Conservation (phyloP, 78 protist species). For the Tieghemostelium lacteum region DNA sequence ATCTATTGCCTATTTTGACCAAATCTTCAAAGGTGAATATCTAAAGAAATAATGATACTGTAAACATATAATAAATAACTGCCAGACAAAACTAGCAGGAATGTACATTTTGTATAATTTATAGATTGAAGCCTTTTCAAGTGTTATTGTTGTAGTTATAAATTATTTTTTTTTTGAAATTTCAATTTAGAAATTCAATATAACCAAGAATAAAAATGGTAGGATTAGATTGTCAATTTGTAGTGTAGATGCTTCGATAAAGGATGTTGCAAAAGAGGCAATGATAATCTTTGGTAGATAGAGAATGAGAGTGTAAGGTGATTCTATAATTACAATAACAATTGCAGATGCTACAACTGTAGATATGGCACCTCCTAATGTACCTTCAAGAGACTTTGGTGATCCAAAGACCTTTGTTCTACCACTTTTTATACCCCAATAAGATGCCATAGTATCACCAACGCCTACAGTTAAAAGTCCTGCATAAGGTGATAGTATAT, state of each 20-base stretch:
- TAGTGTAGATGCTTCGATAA: conserved; percentile 81
- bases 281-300: background rate
- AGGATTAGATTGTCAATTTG: conserved; percentile 88
- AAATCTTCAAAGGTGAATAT: conserved; percentile 34
- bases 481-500: conserved; percentile 29
- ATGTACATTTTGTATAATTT: too few species aligned
- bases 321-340: background rate
- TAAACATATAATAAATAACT: too few species aligned
- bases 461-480: conserved; percentile 66
- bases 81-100: too few species aligned
- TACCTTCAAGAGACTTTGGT: conserved; percentile 85
- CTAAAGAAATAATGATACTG: conserved; percentile 25
- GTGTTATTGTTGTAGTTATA: too few species aligned
- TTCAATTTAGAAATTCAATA: conserved; percentile 30
- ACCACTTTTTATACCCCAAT: conserved; percentile 77
- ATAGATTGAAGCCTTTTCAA: too few species aligned
- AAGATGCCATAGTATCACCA: conserved; percentile 84
- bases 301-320: background rate
- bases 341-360: background rate
- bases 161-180: background rate
- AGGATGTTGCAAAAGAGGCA: background rate
- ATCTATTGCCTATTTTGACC: background rate
- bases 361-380: conserved; percentile 18
- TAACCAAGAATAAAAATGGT: conserved; percentile 66
- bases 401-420: conserved; percentile 15